Conservation (phyloP, 139 green algal genomes). For the Monoraphidium neglectum region DNA sequence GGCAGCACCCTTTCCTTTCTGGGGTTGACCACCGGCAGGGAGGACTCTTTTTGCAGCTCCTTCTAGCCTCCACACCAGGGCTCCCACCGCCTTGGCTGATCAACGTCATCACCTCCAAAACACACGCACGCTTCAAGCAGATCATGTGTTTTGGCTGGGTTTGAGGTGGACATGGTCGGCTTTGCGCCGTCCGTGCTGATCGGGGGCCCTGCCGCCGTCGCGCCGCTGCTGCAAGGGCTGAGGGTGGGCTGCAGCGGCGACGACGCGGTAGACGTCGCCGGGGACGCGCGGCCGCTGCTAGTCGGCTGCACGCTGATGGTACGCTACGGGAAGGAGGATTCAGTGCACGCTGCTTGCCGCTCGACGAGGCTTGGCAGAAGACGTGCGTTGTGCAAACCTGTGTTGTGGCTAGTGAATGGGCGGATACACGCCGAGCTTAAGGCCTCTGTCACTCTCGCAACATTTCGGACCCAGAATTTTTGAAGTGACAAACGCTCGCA, state of each 20-base stretch:
- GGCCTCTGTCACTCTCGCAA: too few relatives aligned
- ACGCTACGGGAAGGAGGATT: too few relatives aligned
- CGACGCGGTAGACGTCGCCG: background rate
- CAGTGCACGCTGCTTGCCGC: too few relatives aligned
- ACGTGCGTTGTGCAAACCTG: too few relatives aligned
- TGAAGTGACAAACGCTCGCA: background rate
- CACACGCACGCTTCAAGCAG: background rate
- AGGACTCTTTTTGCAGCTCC: background rate
- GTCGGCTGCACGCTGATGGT: constrained; percentile 17
- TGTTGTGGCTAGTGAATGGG: too few relatives aligned
- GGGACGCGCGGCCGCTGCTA: constrained; percentile 7
- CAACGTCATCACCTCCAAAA: background rate
- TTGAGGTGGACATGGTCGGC: constrained; percentile 27
- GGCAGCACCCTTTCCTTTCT: too few relatives aligned
- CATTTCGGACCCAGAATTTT: background rate
- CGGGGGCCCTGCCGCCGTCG: background rate
- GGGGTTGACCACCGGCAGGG: too few relatives aligned
- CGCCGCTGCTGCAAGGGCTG: constrained; percentile 9
- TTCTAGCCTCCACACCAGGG: background rate
- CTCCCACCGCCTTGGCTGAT: background rate
- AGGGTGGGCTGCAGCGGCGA: constrained; percentile 17
- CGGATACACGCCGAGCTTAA: too few relatives aligned
- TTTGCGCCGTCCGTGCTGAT: constrained; percentile 6
- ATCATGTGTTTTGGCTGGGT: constrained; percentile 2
- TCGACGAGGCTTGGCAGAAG: too few relatives aligned